These are phyloP conservation scores for Gentiana straminea DNA, from an alignment of 257 asterid genomes.

Conservation along the genomic window DNA sequence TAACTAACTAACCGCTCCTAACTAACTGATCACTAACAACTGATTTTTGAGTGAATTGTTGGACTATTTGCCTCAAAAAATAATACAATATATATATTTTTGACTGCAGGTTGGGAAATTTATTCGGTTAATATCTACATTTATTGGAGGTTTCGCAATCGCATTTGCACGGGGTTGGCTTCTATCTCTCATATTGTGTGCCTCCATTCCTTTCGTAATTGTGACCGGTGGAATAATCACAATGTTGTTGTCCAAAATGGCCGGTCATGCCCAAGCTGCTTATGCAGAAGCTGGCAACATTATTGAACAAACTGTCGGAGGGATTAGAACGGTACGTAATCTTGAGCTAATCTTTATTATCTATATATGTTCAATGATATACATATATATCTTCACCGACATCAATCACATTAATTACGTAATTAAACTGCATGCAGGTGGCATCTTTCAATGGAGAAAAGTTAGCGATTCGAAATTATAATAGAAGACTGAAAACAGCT, in stretches of 20 bases:
- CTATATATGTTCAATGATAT: neutral
- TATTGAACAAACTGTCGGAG: conserved; percentile 46
- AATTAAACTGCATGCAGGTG: conserved; percentile 27
- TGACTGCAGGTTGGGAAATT: conserved; percentile 46
- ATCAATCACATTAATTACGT: neutral
- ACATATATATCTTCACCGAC: neutral
- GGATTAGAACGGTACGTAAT: conserved; percentile 50
- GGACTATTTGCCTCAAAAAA: too few relatives aligned
- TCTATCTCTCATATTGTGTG: conserved; percentile 30
- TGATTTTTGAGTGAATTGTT: too few relatives aligned
- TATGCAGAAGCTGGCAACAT: conserved; percentile 51
- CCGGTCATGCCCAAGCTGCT: conserved; percentile 34
- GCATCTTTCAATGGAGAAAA: conserved; percentile 60
- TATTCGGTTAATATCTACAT: conserved; percentile 40
- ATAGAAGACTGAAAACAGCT: conserved; percentile 32
- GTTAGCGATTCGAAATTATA: conserved; percentile 33
- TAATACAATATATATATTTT: neutral
- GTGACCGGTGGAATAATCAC: conserved; percentile 32
- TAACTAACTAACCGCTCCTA: too few relatives aligned
- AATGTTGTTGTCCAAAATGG: conserved; percentile 20
- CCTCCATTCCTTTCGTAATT: conserved; percentile 34
- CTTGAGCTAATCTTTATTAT: neutral
- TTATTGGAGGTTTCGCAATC: conserved; percentile 45
- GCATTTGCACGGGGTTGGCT: conserved; percentile 61
- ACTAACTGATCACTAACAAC: too few relatives aligned